Evolutionary conservation across 169 alveolate genomes (phyloP), one percentile per base, ranked within the genome.

Genomic region (Plasmodium vivax): DNA sequence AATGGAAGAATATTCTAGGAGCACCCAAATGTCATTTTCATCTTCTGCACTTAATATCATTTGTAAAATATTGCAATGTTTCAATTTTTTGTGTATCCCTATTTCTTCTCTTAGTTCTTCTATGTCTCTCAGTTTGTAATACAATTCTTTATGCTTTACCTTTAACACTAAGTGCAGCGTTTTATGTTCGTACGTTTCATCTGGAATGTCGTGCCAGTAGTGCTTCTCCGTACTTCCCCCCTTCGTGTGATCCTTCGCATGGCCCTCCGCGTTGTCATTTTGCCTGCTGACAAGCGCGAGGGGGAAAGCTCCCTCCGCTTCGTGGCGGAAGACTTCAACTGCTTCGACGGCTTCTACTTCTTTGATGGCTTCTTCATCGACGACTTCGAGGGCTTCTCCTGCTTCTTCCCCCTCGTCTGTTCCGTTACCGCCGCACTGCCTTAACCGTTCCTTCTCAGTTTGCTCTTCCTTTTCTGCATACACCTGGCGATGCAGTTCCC

Each of bases 41-140:
- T 90, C 92, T 79, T 90, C 94, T 90, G 79, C 94, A 81, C 94
- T 51, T 81, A 90, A 90, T 90, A 90, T 90, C 82, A 90, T 79
- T 68, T 79, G 90, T 32, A 90, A 82, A 80, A 90, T 90, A 30
- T 90, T 90, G 19, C 74, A 36, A 81, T 90, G 94, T 41, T 90
- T 90, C 74, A 90, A 90, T 14, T 80, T 71, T 80, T 90, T 80
- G 73, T 90, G 88, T 90, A 90, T 90, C 81, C 41, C 94, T 27
- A 90, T 82, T 75, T 85, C 93, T 45, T 74, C 87, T 54, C 92
- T 90, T 16, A 90, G 1, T 62, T 90, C 73, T 38, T 71, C 83
- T 43, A 62, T 43, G 45, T 90, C 94, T 2, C 58, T 68, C 27
- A 71, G 54, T 34, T 90, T 90, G 23, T 68, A 62, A 68, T 82